Base-by-base conservation (phyloP, 257 asterid species). In the Salvia rosmarinus region DNA sequence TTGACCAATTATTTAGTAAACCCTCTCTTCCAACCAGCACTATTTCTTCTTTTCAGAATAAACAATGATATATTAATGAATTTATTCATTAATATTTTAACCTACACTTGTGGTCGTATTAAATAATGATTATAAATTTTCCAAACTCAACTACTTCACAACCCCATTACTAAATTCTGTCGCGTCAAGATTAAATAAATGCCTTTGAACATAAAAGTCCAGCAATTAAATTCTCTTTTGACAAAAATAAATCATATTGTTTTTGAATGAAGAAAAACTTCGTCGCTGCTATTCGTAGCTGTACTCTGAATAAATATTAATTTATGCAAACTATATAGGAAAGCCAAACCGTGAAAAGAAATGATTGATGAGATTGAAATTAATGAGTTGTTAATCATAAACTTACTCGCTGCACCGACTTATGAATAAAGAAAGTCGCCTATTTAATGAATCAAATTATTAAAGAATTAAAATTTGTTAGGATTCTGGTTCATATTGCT, bases 141-240 rank as follows among this genome's bases (percentile, higher is more conserved):
- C 2, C 19, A 49, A 21, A 54, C 37, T 23, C 71, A 72, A 16
- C 71, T 20, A 62, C 64, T 61, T 21, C 17, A 49, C 34, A 34
- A 10, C 59, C 17, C 20, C 60, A 54, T 3, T 12, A 60, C 74
- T 46, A 35, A 75, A 75, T 68, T 20, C 25, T 61, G 75, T 68
- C 79, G 49, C 57, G 6, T 67, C 74, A 58, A 37, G 23, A 49
- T 16, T 28, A 46, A 30, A 17, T 68, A 60, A 59, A 50, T 68
- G 65, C 75, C 21, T 68, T 61, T 44, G 6, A 69, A 54, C 40
- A 28, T 7, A 69, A 16, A 52, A 43, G 72, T 61, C 64, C 46
- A 51, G 50, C 72, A 43, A 59, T 62, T 76, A 42, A 76, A 70
- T 76, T 42, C 76, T 63, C 39, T 4, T 5, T 28, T 28, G 20